Conservation (phyloP, 768 basidiomycete genomes). For the Macrolepiota dolichaula region DNA sequence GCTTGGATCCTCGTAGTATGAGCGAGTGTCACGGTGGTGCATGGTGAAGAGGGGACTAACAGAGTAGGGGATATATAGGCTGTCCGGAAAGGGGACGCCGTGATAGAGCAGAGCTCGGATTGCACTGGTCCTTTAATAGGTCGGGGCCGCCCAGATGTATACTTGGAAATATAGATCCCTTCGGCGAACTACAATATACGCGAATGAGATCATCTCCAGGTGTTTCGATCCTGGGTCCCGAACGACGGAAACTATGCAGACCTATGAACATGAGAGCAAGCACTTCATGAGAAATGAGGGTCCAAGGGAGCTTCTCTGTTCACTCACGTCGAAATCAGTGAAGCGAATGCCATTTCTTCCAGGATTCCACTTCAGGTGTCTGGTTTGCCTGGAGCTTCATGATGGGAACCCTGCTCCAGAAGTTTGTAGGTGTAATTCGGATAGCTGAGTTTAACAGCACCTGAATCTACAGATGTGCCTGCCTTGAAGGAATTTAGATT, state of each 20-base stretch:
- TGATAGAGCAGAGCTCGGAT: slow-evolving; percentile 23
- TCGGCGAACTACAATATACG: slow-evolving; percentile 23
- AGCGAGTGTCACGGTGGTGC: slow-evolving; percentile 38
- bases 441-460: slow-evolving; percentile 24
- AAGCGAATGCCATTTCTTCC: slow-evolving; percentile 23
- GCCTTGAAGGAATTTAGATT: slow-evolving; percentile 37
- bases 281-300: slow-evolving; percentile 17
- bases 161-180: slow-evolving; percentile 30
- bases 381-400: slow-evolving; percentile 35
- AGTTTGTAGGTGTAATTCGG: slow-evolving; percentile 29
- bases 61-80: slow-evolving; percentile 16
- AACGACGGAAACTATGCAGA: slow-evolving; percentile 31
- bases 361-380: slow-evolving; percentile 29
- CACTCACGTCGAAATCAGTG: slow-evolving; percentile 28
- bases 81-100: slow-evolving; percentile 17
- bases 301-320: slow-evolving; percentile 28
- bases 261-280: slow-evolving; percentile 10
- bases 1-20: slow-evolving; percentile 39
- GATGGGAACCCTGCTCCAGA: slow-evolving; percentile 26
- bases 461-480: slow-evolving; percentile 39
- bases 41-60: slow-evolving; percentile 23
- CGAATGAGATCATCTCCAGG: slow-evolving; percentile 37
- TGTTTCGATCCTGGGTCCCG: slow-evolving; percentile 37
- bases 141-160: slow-evolving; percentile 39
- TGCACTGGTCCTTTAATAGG: slow-evolving; percentile 39